Evolutionary conservation across 139 green algal species (phyloP).

Genomic region (Eudorina sp.): DNA sequence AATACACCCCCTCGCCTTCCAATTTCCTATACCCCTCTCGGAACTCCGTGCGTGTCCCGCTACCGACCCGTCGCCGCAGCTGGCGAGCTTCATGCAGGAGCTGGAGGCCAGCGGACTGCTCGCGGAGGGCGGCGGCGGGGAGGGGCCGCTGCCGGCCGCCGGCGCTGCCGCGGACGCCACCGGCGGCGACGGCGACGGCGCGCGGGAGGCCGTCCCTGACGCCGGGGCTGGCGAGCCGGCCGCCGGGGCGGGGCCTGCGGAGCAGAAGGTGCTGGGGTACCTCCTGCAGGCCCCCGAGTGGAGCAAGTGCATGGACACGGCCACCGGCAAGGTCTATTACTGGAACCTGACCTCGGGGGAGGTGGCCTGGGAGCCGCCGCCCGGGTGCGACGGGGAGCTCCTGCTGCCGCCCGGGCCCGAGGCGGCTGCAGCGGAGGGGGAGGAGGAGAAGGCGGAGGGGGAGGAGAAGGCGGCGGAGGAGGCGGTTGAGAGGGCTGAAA

Average conservation of each 20-base stretch:
- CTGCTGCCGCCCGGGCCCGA: slow-evolving; percentile 52
- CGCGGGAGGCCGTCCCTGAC: background rate
- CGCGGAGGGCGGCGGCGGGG: background rate
- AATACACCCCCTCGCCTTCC: too few species aligned
- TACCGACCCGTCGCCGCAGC: slow-evolving; percentile 66
- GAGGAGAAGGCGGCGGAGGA: background rate
- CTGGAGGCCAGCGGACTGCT: slow-evolving; percentile 83
- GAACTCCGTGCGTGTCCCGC: too few species aligned
- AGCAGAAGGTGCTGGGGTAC: slow-evolving; percentile 76
- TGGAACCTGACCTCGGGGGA: slow-evolving; percentile 76
- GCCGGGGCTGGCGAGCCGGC: background rate
- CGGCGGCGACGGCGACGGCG: background rate
- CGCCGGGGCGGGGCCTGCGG: too few species aligned
- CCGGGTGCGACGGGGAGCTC: slow-evolving; percentile 51
- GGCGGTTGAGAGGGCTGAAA: background rate
- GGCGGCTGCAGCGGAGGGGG: background rate
- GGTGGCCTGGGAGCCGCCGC: slow-evolving; percentile 79
- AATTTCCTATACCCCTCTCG: too few species aligned
- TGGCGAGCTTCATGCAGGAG: slow-evolving; percentile 83
- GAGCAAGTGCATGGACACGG: slow-evolving; percentile 75
- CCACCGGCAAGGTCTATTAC: slow-evolving; percentile 74
- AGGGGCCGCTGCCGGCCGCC: background rate
- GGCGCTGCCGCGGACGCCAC: background rate
- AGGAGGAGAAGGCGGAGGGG: background rate
- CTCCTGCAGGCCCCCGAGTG: slow-evolving; percentile 68